Conservation (phyloP, 108 stramenopile species). For the Cyclotella choctawhatcheeana region DNA sequence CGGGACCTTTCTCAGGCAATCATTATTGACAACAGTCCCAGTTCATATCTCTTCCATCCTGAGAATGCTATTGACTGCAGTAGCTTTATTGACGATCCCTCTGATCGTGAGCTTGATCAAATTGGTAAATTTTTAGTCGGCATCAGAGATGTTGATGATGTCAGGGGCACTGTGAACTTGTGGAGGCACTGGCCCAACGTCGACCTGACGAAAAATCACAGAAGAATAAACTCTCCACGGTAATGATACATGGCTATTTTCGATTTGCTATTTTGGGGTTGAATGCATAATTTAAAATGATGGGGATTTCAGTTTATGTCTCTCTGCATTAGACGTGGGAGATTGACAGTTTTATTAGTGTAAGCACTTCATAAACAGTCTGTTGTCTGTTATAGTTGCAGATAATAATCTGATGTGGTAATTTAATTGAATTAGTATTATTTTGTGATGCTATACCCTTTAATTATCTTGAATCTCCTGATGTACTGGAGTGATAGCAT, state of each 20-base stretch:
- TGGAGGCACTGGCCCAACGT: constrained; percentile 92
- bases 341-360: constrained; percentile 20
- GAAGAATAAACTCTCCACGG: constrained; percentile 26
- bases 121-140: constrained; percentile 91
- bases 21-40: constrained; percentile 98
- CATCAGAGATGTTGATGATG: constrained; percentile 81
- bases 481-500: no score
- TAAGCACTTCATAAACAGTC: constrained; percentile 13
- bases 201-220: constrained; percentile 50
- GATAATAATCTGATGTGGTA: no score
- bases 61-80: constrained; percentile 98
- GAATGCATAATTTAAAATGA: background rate
- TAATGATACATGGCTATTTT: constrained; percentile 3
- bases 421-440: no score
- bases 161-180: constrained; percentile 65
- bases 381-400: no score
- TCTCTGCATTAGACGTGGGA: constrained; percentile 19
- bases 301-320: background rate
- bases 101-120: constrained; percentile 93
- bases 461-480: no score
- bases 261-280: constrained; percentile 6
- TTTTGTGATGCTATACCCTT: no score
- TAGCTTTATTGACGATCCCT: constrained; percentile 94
- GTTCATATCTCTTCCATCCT: constrained; percentile 96
- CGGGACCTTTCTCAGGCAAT: constrained; percentile 89